Base-by-base conservation (phyloP, 345 rosid species). In the Sisymbrium irio region DNA sequence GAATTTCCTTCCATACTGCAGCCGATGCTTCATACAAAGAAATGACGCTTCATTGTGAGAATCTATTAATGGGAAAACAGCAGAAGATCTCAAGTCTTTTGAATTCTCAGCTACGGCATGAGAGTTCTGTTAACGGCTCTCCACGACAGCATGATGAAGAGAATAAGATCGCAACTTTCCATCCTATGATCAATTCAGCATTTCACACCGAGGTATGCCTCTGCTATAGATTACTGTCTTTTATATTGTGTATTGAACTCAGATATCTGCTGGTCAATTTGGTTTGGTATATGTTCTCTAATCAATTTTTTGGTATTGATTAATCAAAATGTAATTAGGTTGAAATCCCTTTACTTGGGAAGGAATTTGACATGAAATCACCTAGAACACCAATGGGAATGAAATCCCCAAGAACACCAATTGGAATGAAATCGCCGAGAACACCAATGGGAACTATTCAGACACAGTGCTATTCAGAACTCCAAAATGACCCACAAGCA, bases 1-100 rank as follows among this genome's bases (percentile, higher is more conserved):
- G 98, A 83, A 47, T 78, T 33, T 95, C 97, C 5, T 74, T 85
- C 61, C 86, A 83, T 17, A 83, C 89, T n/a, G 87, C 90, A 69
- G 83, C 90, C 3, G 89, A 96, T 59, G 83, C 86, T 70, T 71
- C 99, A 15, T 92, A 85, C 84, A 85, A 85, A 85, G 96, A 92
- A 79, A 88, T 88, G 86, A 92, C 96, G 10, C 82, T 65, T 57
- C 97, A 89, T 46, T 92, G 98, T 22, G 98, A 96, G 78, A 83
- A 89, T 56, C 91, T 96, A 20, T 68, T 82, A 68, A 76, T 82
- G 58, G 98, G 95, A 75, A 96, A 92, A 82, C 96, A 87, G 66
- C 79, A 83, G 82, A 90, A 86, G 85, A 92, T 92, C 89, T 89
- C 91, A 9, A 78, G 81, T 77, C 79, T 96, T 83, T 83, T 90